Conservation (phyloP, 345 rosid species). For the Moricandia arvensis region DNA sequence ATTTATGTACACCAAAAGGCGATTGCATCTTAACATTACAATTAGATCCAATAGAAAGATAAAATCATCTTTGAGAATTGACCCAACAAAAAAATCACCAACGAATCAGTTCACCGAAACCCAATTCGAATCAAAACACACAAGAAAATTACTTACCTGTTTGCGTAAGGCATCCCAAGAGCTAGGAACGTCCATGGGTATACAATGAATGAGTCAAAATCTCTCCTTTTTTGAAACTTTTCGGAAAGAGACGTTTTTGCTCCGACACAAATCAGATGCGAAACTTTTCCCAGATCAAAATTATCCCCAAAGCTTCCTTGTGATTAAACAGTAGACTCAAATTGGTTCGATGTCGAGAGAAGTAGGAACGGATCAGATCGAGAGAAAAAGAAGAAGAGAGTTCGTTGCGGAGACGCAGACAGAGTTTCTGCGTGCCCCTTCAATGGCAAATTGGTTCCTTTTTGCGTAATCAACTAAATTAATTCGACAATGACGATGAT, state of each 20-base stretch:
- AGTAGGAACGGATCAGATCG: conserved; percentile 23
- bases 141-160: conserved; percentile 49
- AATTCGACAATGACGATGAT: background rate
- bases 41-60: background rate
- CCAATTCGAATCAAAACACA: background rate
- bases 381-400: conserved; percentile 8
- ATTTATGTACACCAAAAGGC: background rate
- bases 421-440: conserved; percentile 37
- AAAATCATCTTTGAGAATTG: background rate
- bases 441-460: conserved; percentile 28
- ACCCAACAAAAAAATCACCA: background rate
- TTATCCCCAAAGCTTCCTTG: background rate
- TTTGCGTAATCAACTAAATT: conserved; percentile 34
- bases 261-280: conserved; percentile 2
- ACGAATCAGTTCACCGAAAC: background rate
- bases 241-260: conserved; percentile 1
- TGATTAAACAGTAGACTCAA: background rate
- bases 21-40: background rate
- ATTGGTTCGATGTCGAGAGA: conserved; percentile 2
- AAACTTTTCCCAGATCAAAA: background rate
- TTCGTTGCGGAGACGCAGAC: conserved; percentile 49
- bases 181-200: conserved; percentile 69
- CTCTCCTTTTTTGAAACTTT: conserved; percentile 2
- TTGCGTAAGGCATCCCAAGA: conserved; percentile 95
- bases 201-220: conserved; percentile 5